A percentile compares a stretch with the other conserved stretches of the same genome.
phyloP scores from a whole-genome alignment of 331 rosid genomes.

The Stylosanthes scabra region DNA sequence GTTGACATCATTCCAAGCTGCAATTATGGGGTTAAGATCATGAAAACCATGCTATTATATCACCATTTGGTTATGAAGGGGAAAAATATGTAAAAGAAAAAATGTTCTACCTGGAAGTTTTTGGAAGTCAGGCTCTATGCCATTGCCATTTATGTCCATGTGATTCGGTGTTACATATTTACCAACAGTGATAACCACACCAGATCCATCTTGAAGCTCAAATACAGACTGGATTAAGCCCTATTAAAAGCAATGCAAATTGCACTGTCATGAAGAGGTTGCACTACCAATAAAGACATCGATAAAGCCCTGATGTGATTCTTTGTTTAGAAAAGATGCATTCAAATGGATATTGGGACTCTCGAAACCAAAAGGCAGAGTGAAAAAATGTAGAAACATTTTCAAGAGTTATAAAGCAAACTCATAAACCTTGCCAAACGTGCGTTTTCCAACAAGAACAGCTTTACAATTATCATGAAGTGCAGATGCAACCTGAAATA shows the following conservation, averaged over 20 bases:
- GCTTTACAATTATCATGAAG: slow-evolving; percentile 98
- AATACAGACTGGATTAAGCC: slow-evolving; percentile 96
- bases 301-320: not conserved
- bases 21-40: slow-evolving; percentile 39
- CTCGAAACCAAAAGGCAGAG: slow-evolving; percentile 1
- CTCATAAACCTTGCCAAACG: slow-evolving; percentile 84
- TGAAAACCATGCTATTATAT: slow-evolving; percentile 3
- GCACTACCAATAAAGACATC: not conserved
- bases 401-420: slow-evolving; percentile 10
- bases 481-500: slow-evolving; percentile 96
- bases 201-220: slow-evolving; percentile 92
- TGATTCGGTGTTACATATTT: slow-evolving; percentile 93
- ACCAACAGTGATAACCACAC: slow-evolving; percentile 92
- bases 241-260: slow-evolving; percentile 48
- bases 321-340: slow-evolving; percentile 19
- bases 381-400: slow-evolving; percentile 33
- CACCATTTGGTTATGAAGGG: not conserved
- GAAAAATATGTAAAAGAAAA: not conserved
- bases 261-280: slow-evolving; percentile 24
- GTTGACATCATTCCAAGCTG: slow-evolving; percentile 85
- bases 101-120: slow-evolving; percentile 74
- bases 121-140: slow-evolving; percentile 87
- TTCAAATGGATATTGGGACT: slow-evolving; percentile 13
- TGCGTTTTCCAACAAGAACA: slow-evolving; percentile 94
- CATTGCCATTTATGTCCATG: slow-evolving; percentile 93